Evolutionary conservation across 1,139 yeast species (phyloP).

Genomic region (Diutina scorzettiae): DNA sequence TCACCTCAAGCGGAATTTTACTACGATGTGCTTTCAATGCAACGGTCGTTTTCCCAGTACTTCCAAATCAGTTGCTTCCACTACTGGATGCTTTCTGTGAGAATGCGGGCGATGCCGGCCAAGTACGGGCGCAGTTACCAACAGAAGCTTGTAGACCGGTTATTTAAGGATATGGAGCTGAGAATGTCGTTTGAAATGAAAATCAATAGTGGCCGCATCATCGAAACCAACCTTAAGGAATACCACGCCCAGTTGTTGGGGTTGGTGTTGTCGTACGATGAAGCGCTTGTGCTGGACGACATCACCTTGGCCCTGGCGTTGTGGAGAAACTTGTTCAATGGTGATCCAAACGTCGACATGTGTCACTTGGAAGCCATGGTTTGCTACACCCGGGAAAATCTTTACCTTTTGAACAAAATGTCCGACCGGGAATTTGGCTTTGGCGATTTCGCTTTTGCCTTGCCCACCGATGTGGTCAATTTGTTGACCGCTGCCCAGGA

Average conservation of each 20-base stretch:
- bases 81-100: slow-evolving; percentile 83
- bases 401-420: slow-evolving; percentile 74
- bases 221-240: slow-evolving; percentile 80
- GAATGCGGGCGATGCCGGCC: slow-evolving; percentile 94
- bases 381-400: slow-evolving; percentile 78
- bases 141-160: slow-evolving; percentile 80
- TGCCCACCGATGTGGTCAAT: slow-evolving; percentile 72
- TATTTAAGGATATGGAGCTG: slow-evolving; percentile 81
- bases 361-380: slow-evolving; percentile 79
- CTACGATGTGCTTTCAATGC: slow-evolving; percentile 72
- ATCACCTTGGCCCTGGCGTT: slow-evolving; percentile 77
- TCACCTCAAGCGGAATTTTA: slow-evolving; percentile 57
- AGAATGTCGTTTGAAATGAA: slow-evolving; percentile 79
- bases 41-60: slow-evolving; percentile 87
- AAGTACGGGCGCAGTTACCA: slow-evolving; percentile 83
- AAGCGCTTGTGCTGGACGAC: slow-evolving; percentile 76
- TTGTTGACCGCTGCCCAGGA: slow-evolving; percentile 58
- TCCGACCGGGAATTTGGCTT: slow-evolving; percentile 88
- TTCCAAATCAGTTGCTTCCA: slow-evolving; percentile 85
- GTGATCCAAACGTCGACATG: slow-evolving; percentile 70
- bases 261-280: slow-evolving; percentile 81
- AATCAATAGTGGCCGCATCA: slow-evolving; percentile 71
- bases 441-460: slow-evolving; percentile 76
- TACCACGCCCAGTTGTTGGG: slow-evolving; percentile 88
- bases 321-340: slow-evolving; percentile 87